Percentiles rank a stretch among this genome's conserved stretches.
Conservation (phyloP, 208 protist species). For the Tritrichomonas foetus region DNA sequence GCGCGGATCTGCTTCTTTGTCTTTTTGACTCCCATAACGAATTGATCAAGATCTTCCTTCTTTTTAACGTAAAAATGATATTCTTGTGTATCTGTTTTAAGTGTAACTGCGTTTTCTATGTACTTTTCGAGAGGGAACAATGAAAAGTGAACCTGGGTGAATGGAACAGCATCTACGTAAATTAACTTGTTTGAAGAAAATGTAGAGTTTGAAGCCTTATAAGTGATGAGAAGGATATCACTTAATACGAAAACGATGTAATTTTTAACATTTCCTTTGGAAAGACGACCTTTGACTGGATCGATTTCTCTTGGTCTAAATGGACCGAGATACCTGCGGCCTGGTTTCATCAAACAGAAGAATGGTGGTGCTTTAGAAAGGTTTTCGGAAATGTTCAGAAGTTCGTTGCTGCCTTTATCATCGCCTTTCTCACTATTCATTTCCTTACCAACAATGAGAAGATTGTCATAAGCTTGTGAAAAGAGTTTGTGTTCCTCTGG, state of each 20-base stretch:
- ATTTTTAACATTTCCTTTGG: neutral
- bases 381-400: neutral
- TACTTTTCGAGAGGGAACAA: neutral
- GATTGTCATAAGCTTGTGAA: neutral
- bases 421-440: conserved; percentile 19
- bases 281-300: neutral
- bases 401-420: no score
- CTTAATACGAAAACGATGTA: neutral
- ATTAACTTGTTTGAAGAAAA: neutral
- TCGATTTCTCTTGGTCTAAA: neutral
- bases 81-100: neutral
- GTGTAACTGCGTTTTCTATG: neutral
- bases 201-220: neutral
- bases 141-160: neutral
- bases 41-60: neutral
- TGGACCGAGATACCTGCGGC: neutral
- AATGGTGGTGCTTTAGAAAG: neutral
- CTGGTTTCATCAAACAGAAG: neutral
- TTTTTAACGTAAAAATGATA: neutral
- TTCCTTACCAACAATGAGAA: neutral
- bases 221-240: neutral
- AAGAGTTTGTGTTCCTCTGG: neutral
- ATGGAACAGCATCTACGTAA: neutral
- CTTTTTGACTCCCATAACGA: neutral
- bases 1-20: neutral